Conservation (phyloP, 257 asterid genomes). For the Craterostigma plantagineum region DNA sequence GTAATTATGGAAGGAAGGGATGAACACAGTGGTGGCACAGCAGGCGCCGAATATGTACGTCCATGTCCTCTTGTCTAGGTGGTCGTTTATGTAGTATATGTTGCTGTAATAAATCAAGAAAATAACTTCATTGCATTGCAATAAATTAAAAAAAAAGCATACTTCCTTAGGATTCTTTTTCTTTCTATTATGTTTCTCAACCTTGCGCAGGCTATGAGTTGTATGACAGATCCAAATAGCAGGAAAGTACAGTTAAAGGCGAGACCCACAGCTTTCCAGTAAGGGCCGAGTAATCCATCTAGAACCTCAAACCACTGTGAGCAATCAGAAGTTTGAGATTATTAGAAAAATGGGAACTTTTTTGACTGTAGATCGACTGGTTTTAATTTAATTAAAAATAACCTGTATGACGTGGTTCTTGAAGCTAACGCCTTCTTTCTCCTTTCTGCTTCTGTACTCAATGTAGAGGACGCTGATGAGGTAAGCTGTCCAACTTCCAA, state of each 20-base stretch:
- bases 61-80: constrained; percentile 83
- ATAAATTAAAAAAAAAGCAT: too few species aligned
- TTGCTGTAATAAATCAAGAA: constrained; percentile 23
- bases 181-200: too few species aligned
- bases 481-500: constrained; percentile 90
- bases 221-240: constrained; percentile 65
- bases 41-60: constrained; percentile 89
- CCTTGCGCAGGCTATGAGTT: constrained; percentile 92
- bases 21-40: constrained; percentile 73
- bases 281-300: constrained; percentile 76
- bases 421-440: constrained; percentile 69
- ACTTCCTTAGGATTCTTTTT: too few species aligned
- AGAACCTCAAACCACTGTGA: constrained; percentile 79
- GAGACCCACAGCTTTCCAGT: constrained; percentile 67
- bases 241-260: constrained; percentile 83
- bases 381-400: too few species aligned
- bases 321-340: too few species aligned
- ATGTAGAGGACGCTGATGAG: constrained; percentile 61
- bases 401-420: constrained; percentile 87
- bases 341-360: too few species aligned
- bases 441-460: constrained; percentile 70
- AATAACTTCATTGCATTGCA: too few species aligned
- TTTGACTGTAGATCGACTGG: too few species aligned
- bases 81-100: constrained; percentile 67
- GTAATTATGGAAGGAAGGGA: constrained; percentile 83